Evolutionary conservation across 2,329 filamentous ascomycete species (phyloP), one percentile per base, ranked within the genome.

Genomic region (Aspergillus eucalypticola): DNA sequence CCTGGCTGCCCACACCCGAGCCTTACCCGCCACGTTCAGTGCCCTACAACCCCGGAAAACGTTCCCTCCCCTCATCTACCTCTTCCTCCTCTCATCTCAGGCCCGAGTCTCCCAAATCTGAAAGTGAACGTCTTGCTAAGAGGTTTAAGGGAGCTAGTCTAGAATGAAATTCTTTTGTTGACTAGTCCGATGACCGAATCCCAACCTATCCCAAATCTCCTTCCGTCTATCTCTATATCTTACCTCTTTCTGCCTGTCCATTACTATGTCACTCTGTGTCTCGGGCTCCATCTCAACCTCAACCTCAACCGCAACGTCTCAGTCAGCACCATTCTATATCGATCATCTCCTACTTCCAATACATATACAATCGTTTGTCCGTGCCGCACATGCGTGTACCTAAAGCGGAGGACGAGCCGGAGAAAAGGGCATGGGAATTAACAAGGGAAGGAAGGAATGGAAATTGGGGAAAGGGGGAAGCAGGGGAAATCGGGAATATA

Each of bases 101-200:
- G 63, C 68, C 73, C 67, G 72, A 71, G 60, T 74, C 78, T 76
- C 76, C 74, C 66, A 74, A 72, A 63, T 78, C 78, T 69, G 81
- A 83, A 75, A 80, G 81, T 79, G 83, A 83, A 77, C 81, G 83
- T 69, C 81, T 86, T 84, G 84, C 84, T 86, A 86, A 86, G 80
- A 82, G 84, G 79, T 82, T 86, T 70, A 86, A 86, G 82, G 82
- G 83, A 79, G 81, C 84, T 85, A 85, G 81, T 77, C 75, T 85
- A 78, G 76, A 74, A 68, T 78, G 70, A 77, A 62, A 61, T 35
- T 35, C 8, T 13, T 35, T 35, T 35, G 10, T 35, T 50, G 56
- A 56, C 62, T 60, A 64, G 35, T 41, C 27, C 53, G 39, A 55
- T 35, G 13, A 39, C 42, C 53, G 53, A 55, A 13, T 35, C 17